These are phyloP conservation scores for Pilobolus umbonatus DNA, from an alignment of 192 early-diverging fungal species.

Conservation along the genomic window DNA sequence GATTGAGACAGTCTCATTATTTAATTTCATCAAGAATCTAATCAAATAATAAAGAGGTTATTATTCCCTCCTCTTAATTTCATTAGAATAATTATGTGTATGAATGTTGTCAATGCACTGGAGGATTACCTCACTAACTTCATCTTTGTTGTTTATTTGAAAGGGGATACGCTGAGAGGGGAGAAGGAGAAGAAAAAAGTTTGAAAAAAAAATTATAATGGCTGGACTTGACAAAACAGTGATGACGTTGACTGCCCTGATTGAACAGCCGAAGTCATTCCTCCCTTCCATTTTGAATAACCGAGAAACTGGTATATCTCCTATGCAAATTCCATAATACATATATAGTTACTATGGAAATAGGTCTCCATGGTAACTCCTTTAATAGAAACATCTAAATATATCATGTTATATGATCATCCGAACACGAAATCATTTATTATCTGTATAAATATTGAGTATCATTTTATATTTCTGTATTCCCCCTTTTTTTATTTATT, in stretches of 20 bases:
- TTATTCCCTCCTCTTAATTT: background rate
- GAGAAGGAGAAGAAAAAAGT: no score
- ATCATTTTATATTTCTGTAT: background rate
- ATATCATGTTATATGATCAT: no score
- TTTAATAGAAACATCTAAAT: background rate
- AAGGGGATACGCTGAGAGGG: no score
- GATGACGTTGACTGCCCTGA: no score
- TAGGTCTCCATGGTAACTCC: background rate
- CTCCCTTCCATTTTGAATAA: no score
- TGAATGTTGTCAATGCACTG: background rate
- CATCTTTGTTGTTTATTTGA: conserved; percentile 6
- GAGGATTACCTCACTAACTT: conserved; percentile 12
- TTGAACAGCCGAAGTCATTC: no score
- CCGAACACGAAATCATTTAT: background rate
- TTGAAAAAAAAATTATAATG: background rate
- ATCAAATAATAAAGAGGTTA: background rate
- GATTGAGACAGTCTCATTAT: conserved; percentile 95
- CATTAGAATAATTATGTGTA: background rate
- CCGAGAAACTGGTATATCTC: no score
- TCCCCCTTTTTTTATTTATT: no score
- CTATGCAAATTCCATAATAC: background rate
- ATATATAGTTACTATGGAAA: background rate
- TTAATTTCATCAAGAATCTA: conserved; percentile 98
- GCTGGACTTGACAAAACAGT: no score
- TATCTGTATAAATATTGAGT: conserved; percentile 2